phyloP scores from a whole-genome alignment of 768 basidiomycete species.

The Gelatoporia subvermispora region DNA sequence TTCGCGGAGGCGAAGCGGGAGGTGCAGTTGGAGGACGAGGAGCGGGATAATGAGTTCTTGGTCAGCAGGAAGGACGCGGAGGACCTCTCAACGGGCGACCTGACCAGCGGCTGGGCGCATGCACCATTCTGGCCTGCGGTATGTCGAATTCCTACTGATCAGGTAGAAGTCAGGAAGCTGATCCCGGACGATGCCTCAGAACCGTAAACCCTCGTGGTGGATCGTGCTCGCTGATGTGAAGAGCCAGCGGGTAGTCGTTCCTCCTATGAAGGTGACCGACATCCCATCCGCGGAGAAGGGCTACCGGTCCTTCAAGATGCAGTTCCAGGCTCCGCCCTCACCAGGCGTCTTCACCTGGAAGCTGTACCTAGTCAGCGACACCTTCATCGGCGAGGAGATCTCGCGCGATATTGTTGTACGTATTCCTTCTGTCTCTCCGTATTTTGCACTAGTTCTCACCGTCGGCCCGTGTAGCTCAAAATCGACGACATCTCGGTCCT shows the following conservation, averaged over 20 bases:
- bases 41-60: slow-evolving; percentile 65
- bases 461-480: too few species aligned
- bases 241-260: slow-evolving; percentile 78
- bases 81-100: slow-evolving; percentile 40
- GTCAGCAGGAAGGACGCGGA: slow-evolving; percentile 57
- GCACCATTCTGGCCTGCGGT: slow-evolving; percentile 92
- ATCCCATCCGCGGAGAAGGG: slow-evolving; percentile 59
- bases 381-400: slow-evolving; percentile 79
- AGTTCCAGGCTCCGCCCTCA: slow-evolving; percentile 90
- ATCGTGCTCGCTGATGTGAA: slow-evolving; percentile 86
- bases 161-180: not conserved
- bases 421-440: slow-evolving; percentile 9
- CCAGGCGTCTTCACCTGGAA: slow-evolving; percentile 88
- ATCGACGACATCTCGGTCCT: slow-evolving; percentile 69
- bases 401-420: slow-evolving; percentile 67
- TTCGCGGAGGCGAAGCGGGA: slow-evolving; percentile 32
- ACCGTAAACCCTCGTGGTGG: slow-evolving; percentile 92
- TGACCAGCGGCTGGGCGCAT: slow-evolving; percentile 64
- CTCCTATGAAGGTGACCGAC: slow-evolving; percentile 77
- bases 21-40: slow-evolving; percentile 48
- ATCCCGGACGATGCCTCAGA: slow-evolving; percentile 33
- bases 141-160: slow-evolving; percentile 18
- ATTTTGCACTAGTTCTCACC: too few species aligned
- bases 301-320: slow-evolving; percentile 82
- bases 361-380: slow-evolving; percentile 81